Evolutionary conservation across 2,329 filamentous ascomycete species (phyloP).

Genomic region (Ophioceras dolichostomum): DNA sequence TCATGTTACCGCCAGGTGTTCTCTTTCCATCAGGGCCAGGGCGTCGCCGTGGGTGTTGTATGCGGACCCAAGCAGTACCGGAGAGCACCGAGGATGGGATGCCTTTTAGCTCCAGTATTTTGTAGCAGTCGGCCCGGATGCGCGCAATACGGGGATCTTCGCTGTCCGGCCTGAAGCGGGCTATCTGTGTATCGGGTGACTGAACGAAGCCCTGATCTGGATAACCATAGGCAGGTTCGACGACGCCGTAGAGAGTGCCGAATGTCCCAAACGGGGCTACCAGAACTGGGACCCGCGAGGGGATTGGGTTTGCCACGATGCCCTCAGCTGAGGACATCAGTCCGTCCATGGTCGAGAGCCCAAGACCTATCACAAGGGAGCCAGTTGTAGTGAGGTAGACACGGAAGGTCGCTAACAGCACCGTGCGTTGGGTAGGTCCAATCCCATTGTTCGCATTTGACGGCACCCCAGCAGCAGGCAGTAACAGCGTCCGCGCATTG

Average conservation of each 20-base stretch:
- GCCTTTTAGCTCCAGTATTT: constrained; percentile 36
- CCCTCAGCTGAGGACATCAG: constrained; percentile 33
- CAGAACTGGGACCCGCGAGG: constrained; percentile 31
- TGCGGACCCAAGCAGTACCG: constrained; percentile 35
- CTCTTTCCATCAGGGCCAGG: neutral
- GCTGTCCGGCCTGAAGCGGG: constrained; percentile 27
- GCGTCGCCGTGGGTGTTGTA: constrained; percentile 12
- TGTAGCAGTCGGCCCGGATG: constrained; percentile 38
- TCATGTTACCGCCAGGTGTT: constrained; percentile 9
- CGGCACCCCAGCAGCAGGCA: constrained; percentile 21
- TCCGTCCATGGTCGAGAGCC: constrained; percentile 32
- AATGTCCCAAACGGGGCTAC: constrained; percentile 42
- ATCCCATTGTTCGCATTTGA: constrained; percentile 13
- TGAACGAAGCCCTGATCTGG: constrained; percentile 27
- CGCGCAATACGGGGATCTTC: constrained; percentile 27
- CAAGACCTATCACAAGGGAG: constrained; percentile 35
- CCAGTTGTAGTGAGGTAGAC: constrained; percentile 45
- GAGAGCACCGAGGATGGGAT: constrained; percentile 29
- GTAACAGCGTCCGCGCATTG: constrained; percentile 38
- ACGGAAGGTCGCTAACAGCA: constrained; percentile 36
- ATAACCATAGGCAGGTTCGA: constrained; percentile 15
- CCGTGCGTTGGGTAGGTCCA: constrained; percentile 6
- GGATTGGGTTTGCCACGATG: constrained; percentile 23
- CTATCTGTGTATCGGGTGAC: constrained; percentile 39
- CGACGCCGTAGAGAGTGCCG: constrained; percentile 25